Percentiles rank a stretch among this genome's conserved stretches.
These are phyloP conservation scores for Alnus glutinosa DNA, from an alignment of 306 rosid genomes.

Conservation along the genomic window DNA sequence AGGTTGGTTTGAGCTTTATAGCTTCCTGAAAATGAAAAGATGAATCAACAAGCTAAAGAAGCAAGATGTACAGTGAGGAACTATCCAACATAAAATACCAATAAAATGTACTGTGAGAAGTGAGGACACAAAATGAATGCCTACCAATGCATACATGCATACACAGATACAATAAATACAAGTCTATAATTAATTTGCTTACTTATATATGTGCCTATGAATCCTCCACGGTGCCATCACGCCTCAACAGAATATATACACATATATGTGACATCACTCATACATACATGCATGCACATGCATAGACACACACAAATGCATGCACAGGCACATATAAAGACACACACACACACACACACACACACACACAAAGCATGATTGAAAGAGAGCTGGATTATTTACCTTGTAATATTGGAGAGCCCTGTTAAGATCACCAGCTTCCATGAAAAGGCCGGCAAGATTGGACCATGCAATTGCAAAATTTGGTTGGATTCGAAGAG, in stretches of 20 bases:
- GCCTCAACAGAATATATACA: not conserved
- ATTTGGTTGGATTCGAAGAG: conserved; percentile 89
- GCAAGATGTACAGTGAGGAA: conserved; percentile 17
- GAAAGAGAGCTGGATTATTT: conserved; percentile 11
- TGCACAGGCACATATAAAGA: not conserved
- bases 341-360: not conserved
- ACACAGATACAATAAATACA: not conserved
- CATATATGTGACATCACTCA: not conserved
- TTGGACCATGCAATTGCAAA: conserved; percentile 99
- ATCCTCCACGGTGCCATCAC: not conserved
- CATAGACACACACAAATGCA: not conserved
- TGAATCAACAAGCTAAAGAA: not conserved
- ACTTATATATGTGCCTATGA: not conserved
- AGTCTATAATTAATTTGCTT: not conserved
- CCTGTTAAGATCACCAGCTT: conserved; percentile 94
- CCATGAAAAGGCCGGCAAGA: conserved; percentile 99
- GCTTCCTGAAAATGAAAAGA: conserved; percentile 71
- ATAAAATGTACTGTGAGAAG: not conserved
- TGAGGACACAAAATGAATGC: not conserved
- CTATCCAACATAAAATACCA: not conserved
- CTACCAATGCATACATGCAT: not conserved
- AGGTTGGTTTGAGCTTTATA: conserved; percentile 90
- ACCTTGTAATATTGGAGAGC: conserved; percentile 98
- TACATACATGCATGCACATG: not conserved
- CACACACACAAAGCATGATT: conserved; percentile 4